phyloP scores from a whole-genome alignment of 495 filamentous ascomycete species.

The Lindgomyces ingoldianus region DNA sequence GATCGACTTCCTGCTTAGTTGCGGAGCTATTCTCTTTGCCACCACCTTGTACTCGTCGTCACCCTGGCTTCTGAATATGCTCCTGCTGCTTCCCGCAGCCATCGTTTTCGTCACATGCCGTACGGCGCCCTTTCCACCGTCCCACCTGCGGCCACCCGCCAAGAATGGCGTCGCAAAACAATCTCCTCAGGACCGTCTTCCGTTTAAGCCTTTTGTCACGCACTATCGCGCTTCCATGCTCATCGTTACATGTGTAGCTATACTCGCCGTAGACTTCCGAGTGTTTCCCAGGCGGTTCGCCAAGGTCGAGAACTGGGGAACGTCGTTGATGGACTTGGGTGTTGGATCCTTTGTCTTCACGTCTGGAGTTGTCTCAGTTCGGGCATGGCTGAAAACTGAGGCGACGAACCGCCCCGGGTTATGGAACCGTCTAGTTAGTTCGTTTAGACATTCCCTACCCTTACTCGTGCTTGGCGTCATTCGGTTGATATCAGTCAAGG shows the following conservation, averaged over 20 bases:
- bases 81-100: slow-evolving; percentile 71
- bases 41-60: slow-evolving; percentile 80
- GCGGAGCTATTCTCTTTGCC: slow-evolving; percentile 75
- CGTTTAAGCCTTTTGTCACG: slow-evolving; percentile 87
- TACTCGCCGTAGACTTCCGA: slow-evolving; percentile 95
- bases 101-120: slow-evolving; percentile 53
- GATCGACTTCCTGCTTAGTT: slow-evolving; percentile 85
- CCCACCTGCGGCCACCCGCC: slow-evolving; percentile 57
- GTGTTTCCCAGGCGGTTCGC: slow-evolving; percentile 92
- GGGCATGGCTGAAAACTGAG: slow-evolving; percentile 75
- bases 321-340: slow-evolving; percentile 95
- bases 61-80: slow-evolving; percentile 71
- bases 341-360: slow-evolving; percentile 98
- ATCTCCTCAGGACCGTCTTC: slow-evolving; percentile 54
- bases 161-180: slow-evolving; percentile 31
- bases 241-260: slow-evolving; percentile 86
- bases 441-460: slow-evolving; percentile 78
- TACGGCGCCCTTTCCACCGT: not conserved
- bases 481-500: slow-evolving; percentile 85
- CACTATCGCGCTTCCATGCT: slow-evolving; percentile 89
- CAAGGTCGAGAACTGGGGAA: slow-evolving; percentile 98
- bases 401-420: slow-evolving; percentile 51
- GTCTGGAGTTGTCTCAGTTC: slow-evolving; percentile 85
- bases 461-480: slow-evolving; percentile 78
- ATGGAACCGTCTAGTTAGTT: slow-evolving; percentile 56